A percentile compares a stretch with the other conserved stretches of the same genome.
Conservation (phyloP, 1,139 yeast species). For the Suhomyces bokatorum region DNA sequence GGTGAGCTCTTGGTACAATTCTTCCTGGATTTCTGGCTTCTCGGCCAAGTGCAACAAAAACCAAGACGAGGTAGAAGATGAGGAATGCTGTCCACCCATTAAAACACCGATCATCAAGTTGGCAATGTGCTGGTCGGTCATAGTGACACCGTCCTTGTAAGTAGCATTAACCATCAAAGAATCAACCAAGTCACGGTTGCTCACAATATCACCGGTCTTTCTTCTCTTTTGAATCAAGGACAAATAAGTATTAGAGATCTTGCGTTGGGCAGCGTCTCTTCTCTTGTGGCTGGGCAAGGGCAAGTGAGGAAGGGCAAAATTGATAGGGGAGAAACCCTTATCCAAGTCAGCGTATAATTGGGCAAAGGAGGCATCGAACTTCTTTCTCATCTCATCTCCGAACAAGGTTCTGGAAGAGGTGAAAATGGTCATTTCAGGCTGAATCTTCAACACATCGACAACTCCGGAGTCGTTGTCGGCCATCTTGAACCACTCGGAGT, state of each 20-base stretch:
- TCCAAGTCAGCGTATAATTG: conserved; percentile 85
- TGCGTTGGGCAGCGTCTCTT: conserved; percentile 86
- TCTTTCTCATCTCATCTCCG: conserved; percentile 88
- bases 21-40: conserved; percentile 79
- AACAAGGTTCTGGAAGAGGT: conserved; percentile 90
- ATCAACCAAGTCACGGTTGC: conserved; percentile 86
- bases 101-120: conserved; percentile 90
- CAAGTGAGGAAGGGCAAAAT: conserved; percentile 91
- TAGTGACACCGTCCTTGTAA: conserved; percentile 88
- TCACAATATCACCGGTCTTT: conserved; percentile 64
- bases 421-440: conserved; percentile 94
- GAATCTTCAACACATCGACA: conserved; percentile 75
- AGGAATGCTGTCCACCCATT: conserved; percentile 99
- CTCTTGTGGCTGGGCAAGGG: conserved; percentile 84
- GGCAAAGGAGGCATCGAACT: conserved; percentile 83
- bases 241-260: conserved; percentile 78
- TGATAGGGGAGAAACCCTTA: conserved; percentile 94
- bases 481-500: conserved; percentile 47
- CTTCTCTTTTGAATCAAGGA: conserved; percentile 75
- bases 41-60: conserved; percentile 86
- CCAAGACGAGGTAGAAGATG: conserved; percentile 97
- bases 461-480: conserved; percentile 46
- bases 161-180: conserved; percentile 78
- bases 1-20: conserved; percentile 71
- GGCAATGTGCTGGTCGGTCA: conserved; percentile 96